Conservation (phyloP, 331 rosid species). For the Malus hybrid region DNA sequence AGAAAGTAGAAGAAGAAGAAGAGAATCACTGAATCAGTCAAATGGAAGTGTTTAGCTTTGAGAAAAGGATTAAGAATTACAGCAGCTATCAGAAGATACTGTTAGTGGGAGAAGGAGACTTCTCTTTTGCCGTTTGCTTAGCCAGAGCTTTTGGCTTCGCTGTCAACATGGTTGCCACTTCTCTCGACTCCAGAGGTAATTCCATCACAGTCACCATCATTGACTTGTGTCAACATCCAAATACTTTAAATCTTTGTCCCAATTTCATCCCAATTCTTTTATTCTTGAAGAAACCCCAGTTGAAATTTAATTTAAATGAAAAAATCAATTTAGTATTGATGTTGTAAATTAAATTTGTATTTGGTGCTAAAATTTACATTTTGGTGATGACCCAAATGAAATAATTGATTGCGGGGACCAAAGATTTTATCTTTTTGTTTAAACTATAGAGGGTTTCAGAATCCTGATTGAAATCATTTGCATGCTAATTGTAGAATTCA, state of each 20-base stretch:
- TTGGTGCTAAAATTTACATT: neutral
- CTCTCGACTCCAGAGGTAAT: slow-evolving; percentile 22
- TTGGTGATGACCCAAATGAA: neutral
- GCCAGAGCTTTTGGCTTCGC: slow-evolving; percentile 24
- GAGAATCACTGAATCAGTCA: neutral
- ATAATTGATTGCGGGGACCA: neutral
- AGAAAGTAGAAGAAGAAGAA: neutral
- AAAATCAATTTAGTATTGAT: neutral
- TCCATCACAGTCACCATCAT: neutral
- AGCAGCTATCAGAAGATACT: slow-evolving; percentile 25
- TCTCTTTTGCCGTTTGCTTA: slow-evolving; percentile 26
- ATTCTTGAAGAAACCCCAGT: neutral
- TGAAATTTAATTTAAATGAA: neutral
- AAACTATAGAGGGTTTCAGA: neutral
- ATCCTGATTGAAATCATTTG: neutral
- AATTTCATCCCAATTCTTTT: neutral
- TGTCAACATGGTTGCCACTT: slow-evolving; percentile 35
- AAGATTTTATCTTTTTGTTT: neutral
- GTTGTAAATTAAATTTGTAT: neutral
- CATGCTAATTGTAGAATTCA: neutral
- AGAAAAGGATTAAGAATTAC: neutral
- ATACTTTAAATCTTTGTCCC: neutral
- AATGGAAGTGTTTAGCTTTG: neutral
- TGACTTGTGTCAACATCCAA: neutral
- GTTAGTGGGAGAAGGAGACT: slow-evolving; percentile 47